Evolutionary conservation across 2,329 filamentous ascomycete genomes (phyloP).

Genomic region (Fusarium foetens): DNA sequence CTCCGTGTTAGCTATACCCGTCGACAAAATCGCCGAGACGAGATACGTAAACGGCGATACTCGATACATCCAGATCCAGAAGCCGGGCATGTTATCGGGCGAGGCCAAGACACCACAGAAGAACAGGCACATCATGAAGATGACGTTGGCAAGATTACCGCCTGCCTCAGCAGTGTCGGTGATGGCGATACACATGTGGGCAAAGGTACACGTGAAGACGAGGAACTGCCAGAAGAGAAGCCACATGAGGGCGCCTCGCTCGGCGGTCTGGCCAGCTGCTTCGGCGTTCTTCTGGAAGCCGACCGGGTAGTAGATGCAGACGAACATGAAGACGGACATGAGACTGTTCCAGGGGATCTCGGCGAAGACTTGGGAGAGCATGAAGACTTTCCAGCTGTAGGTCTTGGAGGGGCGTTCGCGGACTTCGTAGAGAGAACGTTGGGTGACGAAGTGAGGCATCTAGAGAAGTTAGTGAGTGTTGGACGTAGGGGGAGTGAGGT

Average conservation of each 20-base stretch:
- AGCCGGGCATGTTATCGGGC: slow-evolving; percentile 67
- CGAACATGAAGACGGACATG: slow-evolving; percentile 78
- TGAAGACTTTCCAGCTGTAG: slow-evolving; percentile 87
- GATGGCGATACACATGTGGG: slow-evolving; percentile 71
- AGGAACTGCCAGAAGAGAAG: slow-evolving; percentile 73
- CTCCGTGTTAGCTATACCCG: slow-evolving; percentile 42
- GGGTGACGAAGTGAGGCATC: slow-evolving; percentile 87
- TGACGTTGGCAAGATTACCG: slow-evolving; percentile 73
- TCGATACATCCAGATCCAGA: slow-evolving; percentile 81
- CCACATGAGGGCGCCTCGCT: slow-evolving; percentile 74
- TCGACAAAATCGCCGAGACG: slow-evolving; percentile 42
- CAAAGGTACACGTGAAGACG: slow-evolving; percentile 75
- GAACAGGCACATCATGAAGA: slow-evolving; percentile 72
- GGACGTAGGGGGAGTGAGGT: fast-evolving
- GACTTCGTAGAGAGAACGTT: slow-evolving; percentile 84
- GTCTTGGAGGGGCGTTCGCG: slow-evolving; percentile 85
- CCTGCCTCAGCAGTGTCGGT: slow-evolving; percentile 72
- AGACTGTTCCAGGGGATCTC: slow-evolving; percentile 87
- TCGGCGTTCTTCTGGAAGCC: slow-evolving; percentile 77
- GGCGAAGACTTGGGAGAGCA: slow-evolving; percentile 82
- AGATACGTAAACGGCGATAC: slow-evolving; percentile 65
- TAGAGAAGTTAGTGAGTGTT: slow-evolving; percentile 57
- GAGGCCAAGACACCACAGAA: slow-evolving; percentile 73
- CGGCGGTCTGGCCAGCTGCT: slow-evolving; percentile 42
- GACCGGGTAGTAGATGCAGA: slow-evolving; percentile 87